A percentile compares a stretch with the other conserved stretches of the same genome.
Evolutionary conservation across 305 asterid species (phyloP).

Genomic region (Caryopteris hybrid): DNA sequence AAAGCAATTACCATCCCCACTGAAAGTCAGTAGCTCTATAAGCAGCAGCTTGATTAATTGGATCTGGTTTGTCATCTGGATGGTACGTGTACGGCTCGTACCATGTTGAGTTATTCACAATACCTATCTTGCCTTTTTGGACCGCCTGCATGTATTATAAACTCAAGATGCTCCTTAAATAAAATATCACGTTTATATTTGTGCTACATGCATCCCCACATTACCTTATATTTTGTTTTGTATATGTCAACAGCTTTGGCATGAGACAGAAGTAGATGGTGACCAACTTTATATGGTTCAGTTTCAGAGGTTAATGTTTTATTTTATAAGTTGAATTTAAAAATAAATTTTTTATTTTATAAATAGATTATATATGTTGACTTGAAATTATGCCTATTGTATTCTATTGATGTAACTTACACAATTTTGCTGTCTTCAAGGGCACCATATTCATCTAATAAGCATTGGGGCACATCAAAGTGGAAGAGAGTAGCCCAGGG

Average conservation of each 20-base stretch:
- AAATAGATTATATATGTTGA: too few species aligned
- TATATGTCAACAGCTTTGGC: background rate
- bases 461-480: background rate
- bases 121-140: slow-evolving; percentile 27
- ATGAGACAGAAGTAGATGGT: background rate
- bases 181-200: too few species aligned
- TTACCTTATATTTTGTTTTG: background rate
- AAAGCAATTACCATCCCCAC: too few species aligned
- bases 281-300: background rate
- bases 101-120: slow-evolving; percentile 6
- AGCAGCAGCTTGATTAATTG: too few species aligned
- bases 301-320: too few species aligned
- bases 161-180: too few species aligned
- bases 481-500: background rate
- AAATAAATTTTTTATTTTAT: too few species aligned
- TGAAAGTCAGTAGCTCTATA: too few species aligned
- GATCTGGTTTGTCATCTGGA: too few species aligned
- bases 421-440: background rate
- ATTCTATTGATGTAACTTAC: background rate
- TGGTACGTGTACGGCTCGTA: background rate
- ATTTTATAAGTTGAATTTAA: too few species aligned
- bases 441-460: background rate
- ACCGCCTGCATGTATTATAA: background rate
- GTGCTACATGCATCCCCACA: too few species aligned
- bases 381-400: too few species aligned